Evolutionary conservation across 2,329 filamentous ascomycete genomes (phyloP), one percentile per base, ranked within the genome.

Genomic region (Cercospora sesami): DNA sequence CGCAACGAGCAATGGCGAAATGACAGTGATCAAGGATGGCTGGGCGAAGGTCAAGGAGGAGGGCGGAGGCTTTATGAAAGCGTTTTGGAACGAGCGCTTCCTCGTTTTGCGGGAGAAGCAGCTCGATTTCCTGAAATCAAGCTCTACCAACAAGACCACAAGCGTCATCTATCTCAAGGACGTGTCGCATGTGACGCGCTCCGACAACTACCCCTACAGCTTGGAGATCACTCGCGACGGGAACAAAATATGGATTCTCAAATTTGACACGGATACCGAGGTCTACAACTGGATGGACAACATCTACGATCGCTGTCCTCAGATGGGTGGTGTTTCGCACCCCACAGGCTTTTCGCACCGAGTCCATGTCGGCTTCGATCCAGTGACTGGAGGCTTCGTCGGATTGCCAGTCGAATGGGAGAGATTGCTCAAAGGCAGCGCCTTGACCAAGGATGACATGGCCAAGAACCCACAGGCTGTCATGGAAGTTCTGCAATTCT

Each of bases 201-300:
- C 96, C 48, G 95, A 99, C 80, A 90, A 92, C 68, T 92, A 93
- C 61, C 92, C 93, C 21, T 94, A 93, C 79, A 94, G 96, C 57
- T 95, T 99, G 78, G 95, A 99, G 81, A 92, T 99, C 79, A 94
- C 93, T 76, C 88, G 94, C 64, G 94, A 97, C 72, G 89, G 92
- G 36, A 91, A 90, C 67, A 93, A 91, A 79, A 91, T 92, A 3
- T 87, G 97, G 63, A 93, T 95, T 71, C 95, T 97, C 79, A 93
- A 91, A 78, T 93, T 98, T 75, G 96, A 97, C 81, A 91, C 90
- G 66, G 95, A 99, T 76, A 94, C 97, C 77, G 95, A 99, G 74
- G 89, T 99, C 64, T 99, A 99, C 80, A 93, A 96, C 76, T 99
- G 95, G 95, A 97, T 98, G 76, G 95, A 99, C 80, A 92, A 94